Evolutionary conservation across 352 stramenopile species (phyloP).

Genomic region (Blastocystis sp.): DNA sequence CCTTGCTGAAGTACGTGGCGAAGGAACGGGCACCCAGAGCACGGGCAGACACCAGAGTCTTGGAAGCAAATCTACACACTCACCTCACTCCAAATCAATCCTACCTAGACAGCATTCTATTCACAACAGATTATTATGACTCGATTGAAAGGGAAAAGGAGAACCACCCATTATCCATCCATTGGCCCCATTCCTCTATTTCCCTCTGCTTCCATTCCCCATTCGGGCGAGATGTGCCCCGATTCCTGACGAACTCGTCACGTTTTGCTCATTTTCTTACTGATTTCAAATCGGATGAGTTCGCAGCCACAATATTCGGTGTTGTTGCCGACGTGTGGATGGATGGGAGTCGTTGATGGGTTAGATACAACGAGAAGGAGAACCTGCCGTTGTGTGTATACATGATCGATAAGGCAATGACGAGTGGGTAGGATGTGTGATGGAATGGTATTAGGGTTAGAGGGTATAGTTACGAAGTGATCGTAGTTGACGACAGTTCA

Average conservation of each 20-base stretch:
- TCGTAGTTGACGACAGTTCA: constrained; percentile 95
- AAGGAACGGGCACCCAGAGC: constrained; percentile 59
- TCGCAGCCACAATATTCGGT: constrained; percentile 54
- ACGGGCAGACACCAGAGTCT: constrained; percentile 54
- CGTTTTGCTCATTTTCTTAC: constrained; percentile 36
- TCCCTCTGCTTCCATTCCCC: neutral
- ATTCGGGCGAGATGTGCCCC: neutral
- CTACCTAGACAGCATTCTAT: constrained; percentile 4
- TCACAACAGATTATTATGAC: neutral
- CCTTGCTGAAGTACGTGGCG: constrained; percentile 69
- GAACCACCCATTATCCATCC: constrained; percentile 3
- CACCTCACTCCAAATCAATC: neutral
- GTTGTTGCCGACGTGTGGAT: constrained; percentile 61
- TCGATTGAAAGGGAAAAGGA: constrained; percentile 17
- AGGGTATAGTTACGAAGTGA: constrained; percentile 87
- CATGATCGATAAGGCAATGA: constrained; percentile 89
- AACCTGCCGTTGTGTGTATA: constrained; percentile 96
- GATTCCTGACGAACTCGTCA: neutral
- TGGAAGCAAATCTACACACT: constrained; percentile 60
- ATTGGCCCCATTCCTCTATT: constrained; percentile 21
- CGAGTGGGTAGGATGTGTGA: constrained; percentile 76
- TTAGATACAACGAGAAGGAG: constrained; percentile 96
- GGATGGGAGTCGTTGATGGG: neutral
- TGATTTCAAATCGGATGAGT: neutral
- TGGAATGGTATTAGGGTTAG: constrained; percentile 72